Evolutionary conservation across 208 protist species (phyloP).

Genomic region (Endotrypanum monterogeii): DNA sequence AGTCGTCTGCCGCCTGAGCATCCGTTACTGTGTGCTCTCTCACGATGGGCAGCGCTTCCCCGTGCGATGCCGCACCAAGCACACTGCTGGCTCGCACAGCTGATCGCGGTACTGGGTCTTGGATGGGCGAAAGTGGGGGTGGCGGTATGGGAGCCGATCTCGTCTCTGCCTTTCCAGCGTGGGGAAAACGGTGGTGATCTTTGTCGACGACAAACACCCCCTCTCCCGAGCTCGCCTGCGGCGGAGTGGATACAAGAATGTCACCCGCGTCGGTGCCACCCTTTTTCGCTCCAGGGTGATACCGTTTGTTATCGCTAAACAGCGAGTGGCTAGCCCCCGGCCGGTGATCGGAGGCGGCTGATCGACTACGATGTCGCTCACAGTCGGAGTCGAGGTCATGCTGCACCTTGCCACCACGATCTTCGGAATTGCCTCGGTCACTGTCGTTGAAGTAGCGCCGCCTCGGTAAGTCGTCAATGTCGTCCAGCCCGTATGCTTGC

Average conservation of each 20-base stretch:
- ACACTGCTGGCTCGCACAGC: neutral
- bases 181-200: neutral
- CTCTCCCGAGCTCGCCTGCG: slow-evolving; percentile 6
- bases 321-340: neutral
- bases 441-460: slow-evolving; percentile 30
- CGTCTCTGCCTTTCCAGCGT: neutral
- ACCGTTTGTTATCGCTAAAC: neutral
- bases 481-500: slow-evolving; percentile 1
- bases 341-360: neutral
- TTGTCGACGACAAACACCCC: neutral
- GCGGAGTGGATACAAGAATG: slow-evolving; percentile 24
- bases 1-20: slow-evolving; percentile 27
- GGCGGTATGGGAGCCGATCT: slow-evolving; percentile 1
- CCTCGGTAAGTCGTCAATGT: slow-evolving; percentile 23
- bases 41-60: slow-evolving; percentile 19
- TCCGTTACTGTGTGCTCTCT: slow-evolving; percentile 26
- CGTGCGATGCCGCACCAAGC: neutral
- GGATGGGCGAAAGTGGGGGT: slow-evolving; percentile 5
- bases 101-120: neutral
- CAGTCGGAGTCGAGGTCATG: neutral
- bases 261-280: neutral
- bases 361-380: neutral
- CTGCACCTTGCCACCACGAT: neutral
- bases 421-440: neutral
- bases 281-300: neutral